Conservation (phyloP, 2,329 filamentous ascomycete genomes). For the Calonectria fujianensis region DNA sequence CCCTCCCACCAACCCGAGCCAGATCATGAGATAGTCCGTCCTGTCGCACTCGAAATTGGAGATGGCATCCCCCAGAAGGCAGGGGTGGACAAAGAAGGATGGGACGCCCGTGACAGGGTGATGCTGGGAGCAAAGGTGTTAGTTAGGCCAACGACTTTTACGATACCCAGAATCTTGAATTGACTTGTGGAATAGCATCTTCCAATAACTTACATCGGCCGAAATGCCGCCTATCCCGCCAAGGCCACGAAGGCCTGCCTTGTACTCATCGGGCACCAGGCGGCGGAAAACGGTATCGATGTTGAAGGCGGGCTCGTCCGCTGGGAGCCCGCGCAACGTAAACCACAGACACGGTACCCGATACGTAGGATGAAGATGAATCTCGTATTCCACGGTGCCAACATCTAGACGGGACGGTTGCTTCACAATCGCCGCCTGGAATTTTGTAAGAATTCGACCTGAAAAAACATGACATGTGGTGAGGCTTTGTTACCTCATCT, state of each 20-base stretch:
- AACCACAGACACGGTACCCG: conserved; percentile 86
- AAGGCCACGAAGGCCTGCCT: conserved; percentile 74
- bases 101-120: conserved; percentile 88
- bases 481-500: conserved; percentile 67
- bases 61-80: conserved; percentile 90
- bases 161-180: conserved; percentile 55
- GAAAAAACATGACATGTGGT: conserved; percentile 30
- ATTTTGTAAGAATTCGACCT: conserved; percentile 46
- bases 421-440: conserved; percentile 64
- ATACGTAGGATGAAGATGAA: conserved; percentile 85
- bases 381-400: conserved; percentile 80
- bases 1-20: conserved; percentile 91
- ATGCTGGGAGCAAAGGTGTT: conserved; percentile 74
- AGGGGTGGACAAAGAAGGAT: conserved; percentile 94
- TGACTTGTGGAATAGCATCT: conserved; percentile 56
- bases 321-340: conserved; percentile 75
- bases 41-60: conserved; percentile 76
- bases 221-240: conserved; percentile 85
- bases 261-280: conserved; percentile 81
- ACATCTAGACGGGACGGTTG: conserved; percentile 57
- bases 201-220: conserved; percentile 78
- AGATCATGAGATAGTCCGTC: conserved; percentile 87
- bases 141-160: conserved; percentile 61
- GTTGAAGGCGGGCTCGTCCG: conserved; percentile 74
- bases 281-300: conserved; percentile 82